Percentiles rank a stretch among this genome's conserved stretches.
Conservation (phyloP, 1,284 basidiomycete species). For the Anthracocystis panici-leucophaei region DNA sequence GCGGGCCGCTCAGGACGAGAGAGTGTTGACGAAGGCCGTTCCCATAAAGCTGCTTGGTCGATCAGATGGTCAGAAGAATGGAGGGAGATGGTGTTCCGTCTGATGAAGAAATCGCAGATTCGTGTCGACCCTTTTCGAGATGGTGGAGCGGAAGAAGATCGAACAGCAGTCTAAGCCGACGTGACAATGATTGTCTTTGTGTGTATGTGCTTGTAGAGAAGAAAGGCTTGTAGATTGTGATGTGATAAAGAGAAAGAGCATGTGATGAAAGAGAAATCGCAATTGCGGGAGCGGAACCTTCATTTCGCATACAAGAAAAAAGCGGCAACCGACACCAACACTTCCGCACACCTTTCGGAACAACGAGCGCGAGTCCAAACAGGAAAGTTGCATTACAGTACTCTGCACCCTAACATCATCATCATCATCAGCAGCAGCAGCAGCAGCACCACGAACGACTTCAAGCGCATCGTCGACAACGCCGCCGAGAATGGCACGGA, state of each 20-base stretch:
- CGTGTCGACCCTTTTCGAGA: background rate
- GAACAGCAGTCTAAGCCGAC: background rate
- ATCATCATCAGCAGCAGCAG: too few species aligned
- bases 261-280: constrained; percentile 9
- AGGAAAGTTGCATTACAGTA: background rate
- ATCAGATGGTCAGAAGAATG: background rate
- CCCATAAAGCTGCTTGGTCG: constrained; percentile 1
- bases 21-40: background rate
- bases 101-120: background rate
- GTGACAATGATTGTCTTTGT: background rate
- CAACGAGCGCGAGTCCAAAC: background rate
- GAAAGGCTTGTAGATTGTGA: constrained; percentile 4
- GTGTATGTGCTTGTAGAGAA: background rate
- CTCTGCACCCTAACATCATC: background rate
- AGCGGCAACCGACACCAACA: constrained; percentile 2
- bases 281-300: constrained; percentile 11
- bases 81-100: too few species aligned
- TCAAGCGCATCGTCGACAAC: background rate
- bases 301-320: constrained; percentile 5
- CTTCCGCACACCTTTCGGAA: background rate
- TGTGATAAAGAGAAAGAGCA: background rate
- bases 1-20: constrained; percentile 1
- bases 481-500: background rate
- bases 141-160: background rate
- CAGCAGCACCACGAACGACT: background rate